Evolutionary conservation across 306 rosid genomes (phyloP), one percentile per base, ranked within the genome.

Genomic region (Inga oerstediana): DNA sequence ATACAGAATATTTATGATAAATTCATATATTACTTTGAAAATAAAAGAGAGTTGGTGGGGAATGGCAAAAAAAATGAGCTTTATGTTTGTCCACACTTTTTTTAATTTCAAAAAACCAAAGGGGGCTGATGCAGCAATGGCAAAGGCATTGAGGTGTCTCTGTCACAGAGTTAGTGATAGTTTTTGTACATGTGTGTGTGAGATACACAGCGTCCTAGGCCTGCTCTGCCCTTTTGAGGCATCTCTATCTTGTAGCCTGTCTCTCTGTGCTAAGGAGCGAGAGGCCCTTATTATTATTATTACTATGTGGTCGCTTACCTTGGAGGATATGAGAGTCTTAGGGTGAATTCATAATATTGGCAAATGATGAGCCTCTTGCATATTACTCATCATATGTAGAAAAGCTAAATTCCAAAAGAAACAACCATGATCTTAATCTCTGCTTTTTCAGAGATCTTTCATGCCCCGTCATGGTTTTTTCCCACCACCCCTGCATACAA

Each of bases 161-260:
- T 72, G 83, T 91, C 92, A 81, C 2, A n/a, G 84, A 75, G 75
- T 65, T 88, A 77, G 81, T 76, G 85, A 86, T 24, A 17, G 59
- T 52, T 9, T 52, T 9, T 52, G 9, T 49, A 16, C 43, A 39
- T 39, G 43, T 39, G 8, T 39, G 43, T 39, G 43, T 39, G 43
- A 3, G 19, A 49, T 49, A 17, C n/a, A 87, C 84, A 85, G 83
- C 76, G 87, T 81, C 44, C 82, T 46, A 69, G 81, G n/a, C 22
- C 76, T 72, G 76, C 76, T 72, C 59, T 82, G 86, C 87, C 82
- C 84, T 83, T 79, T 82, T 86, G 90, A 93, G 83, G 88, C 45
- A 91, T 90, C 94, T 80, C 78, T 88, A 77, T 89, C 90, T 62
- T 80, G 74, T 77, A 84, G 72, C 83, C 72, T 80, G 84, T 39